Conservation (phyloP, 306 rosid genomes). For the Lotus japonicus region DNA sequence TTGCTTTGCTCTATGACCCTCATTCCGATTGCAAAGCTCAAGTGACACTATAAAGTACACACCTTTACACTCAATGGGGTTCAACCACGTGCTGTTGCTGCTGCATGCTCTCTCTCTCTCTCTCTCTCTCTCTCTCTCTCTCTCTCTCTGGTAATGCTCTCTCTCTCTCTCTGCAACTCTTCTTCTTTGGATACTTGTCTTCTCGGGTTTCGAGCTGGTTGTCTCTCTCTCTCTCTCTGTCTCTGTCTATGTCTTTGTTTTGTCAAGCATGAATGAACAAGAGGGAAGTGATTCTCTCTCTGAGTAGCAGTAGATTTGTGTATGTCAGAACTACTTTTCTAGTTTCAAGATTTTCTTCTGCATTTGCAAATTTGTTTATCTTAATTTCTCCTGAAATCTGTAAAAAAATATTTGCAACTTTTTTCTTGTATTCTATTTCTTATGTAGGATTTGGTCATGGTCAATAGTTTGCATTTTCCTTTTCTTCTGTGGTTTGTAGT, state of each 20-base stretch:
- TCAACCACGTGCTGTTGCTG: not conserved
- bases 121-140: not conserved
- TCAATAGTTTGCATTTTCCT: not conserved
- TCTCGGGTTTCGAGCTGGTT: conserved; percentile 29
- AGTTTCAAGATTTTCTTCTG: not conserved
- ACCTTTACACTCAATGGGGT: not conserved
- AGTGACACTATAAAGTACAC: not conserved
- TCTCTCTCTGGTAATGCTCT: not conserved
- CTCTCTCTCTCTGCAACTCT: not conserved
- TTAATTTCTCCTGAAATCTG: not conserved
- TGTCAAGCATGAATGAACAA: conserved; percentile 20
- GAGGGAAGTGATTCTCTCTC: too few species aligned
- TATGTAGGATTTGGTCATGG: not conserved
- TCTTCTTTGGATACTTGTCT: conserved; percentile 45
- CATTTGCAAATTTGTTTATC: not conserved
- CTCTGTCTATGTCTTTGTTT: conserved; percentile 10
- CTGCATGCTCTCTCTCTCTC: not conserved
- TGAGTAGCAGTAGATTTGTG: too few species aligned
- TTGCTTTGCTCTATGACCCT: not conserved
- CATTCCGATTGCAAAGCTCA: not conserved
- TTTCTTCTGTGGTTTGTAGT: conserved; percentile 6
- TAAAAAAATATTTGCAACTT: too few species aligned
- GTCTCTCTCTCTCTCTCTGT: not conserved
- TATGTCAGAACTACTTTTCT: too few species aligned
- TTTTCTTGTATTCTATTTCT: not conserved